These are phyloP conservation scores for Erysiphe pulchra DNA, from an alignment of 2,329 filamentous ascomycete species.

Conservation along the genomic window DNA sequence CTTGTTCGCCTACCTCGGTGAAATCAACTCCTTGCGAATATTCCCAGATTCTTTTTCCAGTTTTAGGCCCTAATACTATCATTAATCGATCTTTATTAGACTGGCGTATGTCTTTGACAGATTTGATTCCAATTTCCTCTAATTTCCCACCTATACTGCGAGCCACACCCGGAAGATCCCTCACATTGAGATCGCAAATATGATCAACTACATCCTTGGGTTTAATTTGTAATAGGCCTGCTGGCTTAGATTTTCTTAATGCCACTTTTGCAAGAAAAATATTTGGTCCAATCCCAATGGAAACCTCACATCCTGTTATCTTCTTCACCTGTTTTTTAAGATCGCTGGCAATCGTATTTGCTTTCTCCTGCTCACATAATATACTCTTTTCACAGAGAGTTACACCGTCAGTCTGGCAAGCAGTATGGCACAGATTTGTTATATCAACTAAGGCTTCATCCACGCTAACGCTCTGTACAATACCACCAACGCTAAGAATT, in stretches of 20 bases:
- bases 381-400: background rate
- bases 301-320: constrained; percentile 65
- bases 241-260: constrained; percentile 75
- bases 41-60: constrained; percentile 70
- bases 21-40: constrained; percentile 75
- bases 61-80: constrained; percentile 64
- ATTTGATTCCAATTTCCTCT: constrained; percentile 59
- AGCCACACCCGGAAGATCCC: constrained; percentile 75
- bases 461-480: constrained; percentile 89
- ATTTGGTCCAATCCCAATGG: constrained; percentile 76
- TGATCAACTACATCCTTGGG: constrained; percentile 56
- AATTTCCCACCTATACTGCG: constrained; percentile 70
- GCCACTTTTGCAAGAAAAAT: constrained; percentile 82
- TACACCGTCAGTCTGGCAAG: background rate
- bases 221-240: constrained; percentile 71
- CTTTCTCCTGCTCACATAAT: constrained; percentile 55
- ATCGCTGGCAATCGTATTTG: constrained; percentile 38
- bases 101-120: constrained; percentile 60
- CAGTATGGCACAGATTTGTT: constrained; percentile 39
- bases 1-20: constrained; percentile 63
- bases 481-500: constrained; percentile 52
- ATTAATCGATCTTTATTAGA: constrained; percentile 51
- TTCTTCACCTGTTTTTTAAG: constrained; percentile 46
- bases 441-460: constrained; percentile 84
- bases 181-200: constrained; percentile 51